Conservation (phyloP, 2,329 filamentous ascomycete genomes). For the Akanthomyces muscarius region DNA sequence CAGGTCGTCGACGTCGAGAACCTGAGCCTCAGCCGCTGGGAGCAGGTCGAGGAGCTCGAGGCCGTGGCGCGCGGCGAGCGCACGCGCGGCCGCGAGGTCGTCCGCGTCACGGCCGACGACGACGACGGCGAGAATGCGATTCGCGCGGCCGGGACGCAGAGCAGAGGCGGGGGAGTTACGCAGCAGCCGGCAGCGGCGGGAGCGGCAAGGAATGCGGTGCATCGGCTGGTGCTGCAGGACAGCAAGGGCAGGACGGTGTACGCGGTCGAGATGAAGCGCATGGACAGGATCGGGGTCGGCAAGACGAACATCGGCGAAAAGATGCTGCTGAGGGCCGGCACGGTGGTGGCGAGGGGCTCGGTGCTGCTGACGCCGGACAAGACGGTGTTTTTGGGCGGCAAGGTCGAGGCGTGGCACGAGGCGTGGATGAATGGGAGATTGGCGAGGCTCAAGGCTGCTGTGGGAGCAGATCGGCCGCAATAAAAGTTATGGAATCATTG, state of each 20-base stretch:
- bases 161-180: constrained; percentile 26
- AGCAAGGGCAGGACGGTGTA: constrained; percentile 63
- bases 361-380: constrained; percentile 69
- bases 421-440: constrained; percentile 72
- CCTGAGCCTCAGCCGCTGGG: constrained; percentile 73
- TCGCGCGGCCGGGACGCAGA: constrained; percentile 21
- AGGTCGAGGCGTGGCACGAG: constrained; percentile 75
- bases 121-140: constrained; percentile 42
- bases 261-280: constrained; percentile 65
- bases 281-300: constrained; percentile 62
- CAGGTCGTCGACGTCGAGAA: constrained; percentile 88
- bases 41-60: constrained; percentile 80
- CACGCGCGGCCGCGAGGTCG: constrained; percentile 73
- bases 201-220: constrained; percentile 52
- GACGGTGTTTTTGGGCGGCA: constrained; percentile 77
- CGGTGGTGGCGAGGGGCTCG: constrained; percentile 68
- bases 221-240: constrained; percentile 82
- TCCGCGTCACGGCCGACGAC: constrained; percentile 55
- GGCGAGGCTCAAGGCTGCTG: constrained; percentile 59
- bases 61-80: constrained; percentile 68
- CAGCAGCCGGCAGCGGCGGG: constrained; percentile 15
- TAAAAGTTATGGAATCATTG: background rate
- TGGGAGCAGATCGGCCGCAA: constrained; percentile 34
- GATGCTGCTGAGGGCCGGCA: constrained; percentile 63
- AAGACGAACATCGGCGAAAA: constrained; percentile 76